phyloP scores from a whole-genome alignment of 345 rosid species.

The Aquilaria malaccensis region DNA sequence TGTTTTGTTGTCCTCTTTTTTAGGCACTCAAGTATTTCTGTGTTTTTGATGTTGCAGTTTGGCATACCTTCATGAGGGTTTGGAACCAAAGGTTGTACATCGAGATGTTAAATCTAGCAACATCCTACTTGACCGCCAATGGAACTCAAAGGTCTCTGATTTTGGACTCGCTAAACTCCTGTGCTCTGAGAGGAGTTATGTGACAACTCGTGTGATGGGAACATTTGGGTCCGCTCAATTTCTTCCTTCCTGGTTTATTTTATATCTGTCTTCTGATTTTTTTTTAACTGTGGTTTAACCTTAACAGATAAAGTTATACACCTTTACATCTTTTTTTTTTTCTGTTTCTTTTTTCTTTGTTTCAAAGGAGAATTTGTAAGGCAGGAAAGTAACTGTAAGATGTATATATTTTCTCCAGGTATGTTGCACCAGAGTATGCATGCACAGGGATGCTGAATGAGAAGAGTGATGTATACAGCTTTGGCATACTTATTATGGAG shows the following conservation, averaged over 20 bases:
- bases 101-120: constrained; percentile 90
- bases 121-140: constrained; percentile 81
- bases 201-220: constrained; percentile 96
- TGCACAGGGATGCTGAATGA: constrained; percentile 96
- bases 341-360: not conserved
- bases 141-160: constrained; percentile 92
- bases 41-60: constrained; percentile 34
- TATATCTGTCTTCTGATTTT: not conserved
- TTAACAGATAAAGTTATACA: not conserved
- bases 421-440: constrained; percentile 98
- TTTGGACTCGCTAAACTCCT: constrained; percentile 95
- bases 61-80: constrained; percentile 98
- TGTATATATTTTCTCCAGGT: constrained; percentile 34
- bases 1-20: constrained; percentile 1
- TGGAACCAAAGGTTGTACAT: constrained; percentile 97
- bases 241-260: constrained; percentile 5
- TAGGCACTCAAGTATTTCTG: not conserved
- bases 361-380: not conserved
- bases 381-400: constrained; percentile 5
- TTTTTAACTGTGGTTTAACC: constrained; percentile 3
- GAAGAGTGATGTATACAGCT: constrained; percentile 91
- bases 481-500: constrained; percentile 92
- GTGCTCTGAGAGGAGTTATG: constrained; percentile 74
- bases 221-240: constrained; percentile 71
- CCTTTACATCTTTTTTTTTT: not conserved